phyloP scores from a whole-genome alignment of 768 basidiomycete genomes.

The Lactifluus volemus region DNA sequence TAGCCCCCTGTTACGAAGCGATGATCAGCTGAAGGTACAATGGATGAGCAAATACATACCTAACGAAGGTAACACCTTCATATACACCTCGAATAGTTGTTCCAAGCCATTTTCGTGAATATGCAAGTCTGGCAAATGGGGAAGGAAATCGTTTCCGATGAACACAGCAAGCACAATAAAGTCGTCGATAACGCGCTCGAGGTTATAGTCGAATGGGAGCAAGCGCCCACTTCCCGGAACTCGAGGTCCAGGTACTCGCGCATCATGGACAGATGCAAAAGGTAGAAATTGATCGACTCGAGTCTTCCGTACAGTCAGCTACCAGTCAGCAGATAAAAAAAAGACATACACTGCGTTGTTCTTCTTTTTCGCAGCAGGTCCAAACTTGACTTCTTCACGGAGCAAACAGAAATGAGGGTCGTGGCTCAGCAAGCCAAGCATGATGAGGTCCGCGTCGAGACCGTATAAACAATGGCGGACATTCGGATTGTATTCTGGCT shows the following conservation, averaged over 20 bases:
- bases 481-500: slow-evolving; percentile 94
- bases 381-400: slow-evolving; percentile 98
- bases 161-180: slow-evolving; percentile 96
- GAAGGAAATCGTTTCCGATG: slow-evolving; percentile 96
- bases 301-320: slow-evolving; percentile 27
- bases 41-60: slow-evolving; percentile 31
- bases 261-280: slow-evolving; percentile 89
- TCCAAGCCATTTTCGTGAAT: slow-evolving; percentile 97
- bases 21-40: neutral
- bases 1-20: slow-evolving; percentile 62
- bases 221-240: slow-evolving; percentile 62
- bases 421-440: slow-evolving; percentile 94
- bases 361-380: slow-evolving; percentile 70
- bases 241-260: slow-evolving; percentile 97
- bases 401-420: slow-evolving; percentile 98
- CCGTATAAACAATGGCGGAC: slow-evolving; percentile 97
- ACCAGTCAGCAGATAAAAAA: neutral
- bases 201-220: slow-evolving; percentile 73
- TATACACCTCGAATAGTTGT: slow-evolving; percentile 90
- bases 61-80: slow-evolving; percentile 74
- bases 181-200: slow-evolving; percentile 96
- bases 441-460: slow-evolving; percentile 95
- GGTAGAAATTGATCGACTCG: slow-evolving; percentile 86
- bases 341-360: slow-evolving; percentile 40
- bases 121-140: slow-evolving; percentile 91